A percentile compares a stretch with the other conserved stretches of the same genome.
Conservation (phyloP, 2,329 filamentous ascomycete species). For the Lachnum nothofagi region DNA sequence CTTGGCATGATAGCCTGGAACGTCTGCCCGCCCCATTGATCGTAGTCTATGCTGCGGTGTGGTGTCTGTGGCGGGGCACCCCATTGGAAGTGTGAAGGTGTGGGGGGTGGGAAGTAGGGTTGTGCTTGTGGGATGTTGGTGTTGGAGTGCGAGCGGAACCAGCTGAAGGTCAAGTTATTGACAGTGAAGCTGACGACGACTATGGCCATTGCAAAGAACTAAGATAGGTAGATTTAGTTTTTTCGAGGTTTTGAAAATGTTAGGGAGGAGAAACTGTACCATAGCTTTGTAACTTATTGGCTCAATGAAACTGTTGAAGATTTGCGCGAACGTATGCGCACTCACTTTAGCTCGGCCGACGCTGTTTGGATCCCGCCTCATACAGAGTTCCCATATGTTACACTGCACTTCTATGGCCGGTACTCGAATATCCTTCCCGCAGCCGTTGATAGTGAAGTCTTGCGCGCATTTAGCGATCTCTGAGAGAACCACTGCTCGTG, state of each 20-base stretch:
- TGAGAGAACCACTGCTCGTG: constrained; percentile 62
- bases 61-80: constrained; percentile 28
- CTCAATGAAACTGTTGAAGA: constrained; percentile 90
- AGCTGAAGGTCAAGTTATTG: constrained; percentile 46
- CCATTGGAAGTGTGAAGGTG: constrained; percentile 25
- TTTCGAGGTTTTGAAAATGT: no score
- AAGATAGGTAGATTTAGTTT: no score
- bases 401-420: constrained; percentile 72
- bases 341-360: constrained; percentile 76
- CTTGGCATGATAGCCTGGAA: constrained; percentile 29
- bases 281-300: constrained; percentile 82
- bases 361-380: constrained; percentile 73
- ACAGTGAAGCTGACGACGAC: constrained; percentile 45
- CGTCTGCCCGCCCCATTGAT: constrained; percentile 18
- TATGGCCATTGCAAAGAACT: constrained; percentile 50
- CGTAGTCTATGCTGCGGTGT: constrained; percentile 19
- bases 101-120: constrained; percentile 22
- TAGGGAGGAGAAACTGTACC: constrained; percentile 39
- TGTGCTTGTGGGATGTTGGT: constrained; percentile 31
- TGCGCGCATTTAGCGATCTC: constrained; percentile 77
- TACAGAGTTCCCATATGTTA: constrained; percentile 78
- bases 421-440: constrained; percentile 58
- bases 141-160: constrained; percentile 27
- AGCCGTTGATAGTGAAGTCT: constrained; percentile 72
- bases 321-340: constrained; percentile 82